These are phyloP conservation scores for Suillus sp. DNA, from an alignment of 768 basidiomycete genomes.

Conservation along the genomic window DNA sequence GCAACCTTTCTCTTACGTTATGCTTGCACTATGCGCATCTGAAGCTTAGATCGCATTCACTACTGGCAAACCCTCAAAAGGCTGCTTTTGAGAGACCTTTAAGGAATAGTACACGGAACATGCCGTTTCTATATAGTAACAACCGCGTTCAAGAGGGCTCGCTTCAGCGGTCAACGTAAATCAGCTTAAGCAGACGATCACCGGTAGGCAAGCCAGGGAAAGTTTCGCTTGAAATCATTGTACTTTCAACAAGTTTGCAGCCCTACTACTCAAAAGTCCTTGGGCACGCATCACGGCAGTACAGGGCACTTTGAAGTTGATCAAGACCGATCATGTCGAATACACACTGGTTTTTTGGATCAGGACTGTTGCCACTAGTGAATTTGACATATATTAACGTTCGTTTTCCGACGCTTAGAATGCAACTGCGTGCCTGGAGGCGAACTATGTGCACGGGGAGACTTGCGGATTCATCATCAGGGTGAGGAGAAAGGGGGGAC, in stretches of 20 bases:
- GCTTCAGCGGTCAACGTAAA: slow-evolving; percentile 1
- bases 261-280: background rate
- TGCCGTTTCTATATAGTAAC: background rate
- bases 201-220: background rate
- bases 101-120: background rate
- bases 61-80: background rate
- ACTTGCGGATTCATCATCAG: slow-evolving; percentile 2
- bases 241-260: background rate
- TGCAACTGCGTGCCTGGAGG: background rate
- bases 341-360: background rate
- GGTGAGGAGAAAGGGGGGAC: background rate
- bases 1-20: background rate
- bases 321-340: background rate
- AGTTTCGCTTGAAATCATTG: background rate
- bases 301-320: background rate
- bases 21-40: too few relatives aligned
- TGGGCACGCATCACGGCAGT: background rate
- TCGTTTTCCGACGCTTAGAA: slow-evolving; percentile 7
- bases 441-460: background rate
- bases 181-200: background rate
- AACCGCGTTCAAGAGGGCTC: too few relatives aligned
- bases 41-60: background rate
- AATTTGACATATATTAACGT: background rate
- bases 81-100: background rate
- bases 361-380: background rate